Conservation (phyloP, 1,139 yeast genomes). For the Nakaseomyces kungkrabaensis region DNA sequence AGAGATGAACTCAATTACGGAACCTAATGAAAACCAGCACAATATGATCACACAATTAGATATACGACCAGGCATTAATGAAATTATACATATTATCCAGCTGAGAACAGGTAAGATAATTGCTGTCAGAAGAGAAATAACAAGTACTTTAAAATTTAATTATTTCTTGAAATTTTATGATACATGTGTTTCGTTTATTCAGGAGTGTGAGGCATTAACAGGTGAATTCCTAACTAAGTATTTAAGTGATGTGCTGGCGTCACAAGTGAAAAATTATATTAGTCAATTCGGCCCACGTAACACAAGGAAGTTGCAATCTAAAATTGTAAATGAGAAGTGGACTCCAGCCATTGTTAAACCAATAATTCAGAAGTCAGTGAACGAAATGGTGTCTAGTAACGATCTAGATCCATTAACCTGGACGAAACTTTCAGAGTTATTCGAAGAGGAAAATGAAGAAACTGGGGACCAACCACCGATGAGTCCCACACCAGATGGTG, state of each 20-base stretch:
- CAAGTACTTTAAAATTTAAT: conserved; percentile 44
- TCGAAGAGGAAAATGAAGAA: conserved; percentile 5
- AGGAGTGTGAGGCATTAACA: conserved; percentile 76
- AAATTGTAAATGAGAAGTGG: conserved; percentile 71
- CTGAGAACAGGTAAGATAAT: conserved; percentile 68
- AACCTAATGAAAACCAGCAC: conserved; percentile 23
- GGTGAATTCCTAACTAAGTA: conserved; percentile 59
- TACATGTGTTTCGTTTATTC: conserved; percentile 57
- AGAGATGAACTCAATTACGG: conserved; percentile 31
- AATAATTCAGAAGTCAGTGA: conserved; percentile 42
- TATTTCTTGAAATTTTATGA: conserved; percentile 60
- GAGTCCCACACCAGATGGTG: conserved; percentile 1
- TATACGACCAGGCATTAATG: conserved; percentile 43
- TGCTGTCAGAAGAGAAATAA: conserved; percentile 66
- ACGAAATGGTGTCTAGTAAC: conserved; percentile 46
- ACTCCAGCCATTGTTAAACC: conserved; percentile 49
- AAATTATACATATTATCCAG: conserved; percentile 66
- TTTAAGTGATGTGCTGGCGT: conserved; percentile 56
- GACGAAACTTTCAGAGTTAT: conserved; percentile 35
- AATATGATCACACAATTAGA: conserved; percentile 51
- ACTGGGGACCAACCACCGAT: conserved; percentile 8
- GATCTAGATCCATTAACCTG: conserved; percentile 43
- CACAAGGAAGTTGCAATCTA: conserved; percentile 35
- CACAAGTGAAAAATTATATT: conserved; percentile 55
- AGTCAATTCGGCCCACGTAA: conserved; percentile 47